Evolutionary conservation across 805 yeast genomes (phyloP), one percentile per base, ranked within the genome.

Genomic region (Sugiyamaella floridensis): DNA sequence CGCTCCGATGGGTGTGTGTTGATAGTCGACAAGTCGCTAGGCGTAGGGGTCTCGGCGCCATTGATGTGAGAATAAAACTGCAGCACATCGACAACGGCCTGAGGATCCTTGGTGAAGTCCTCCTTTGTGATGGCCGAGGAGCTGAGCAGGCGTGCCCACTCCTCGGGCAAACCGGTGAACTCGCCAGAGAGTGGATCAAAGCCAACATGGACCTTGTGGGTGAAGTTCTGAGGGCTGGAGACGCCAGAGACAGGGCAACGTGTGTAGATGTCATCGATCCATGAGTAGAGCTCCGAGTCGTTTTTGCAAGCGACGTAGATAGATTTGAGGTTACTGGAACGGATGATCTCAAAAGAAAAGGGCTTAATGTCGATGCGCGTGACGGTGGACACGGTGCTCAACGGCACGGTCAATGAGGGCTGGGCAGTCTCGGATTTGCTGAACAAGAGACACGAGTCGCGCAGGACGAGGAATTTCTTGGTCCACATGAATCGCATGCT

Each of bases 131-230:
- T 89, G 50, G 97, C 97, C 62, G 89, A 85, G 1, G 93, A 86
- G 11, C 84, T 77, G 50, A 93, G 75, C 37, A 90, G 74, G 56
- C 80, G 78, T 57, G 89, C 89, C 99, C 99, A 93, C 63, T 89
- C 95, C 28, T 80, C 83, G 0, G 99, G 99, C 43, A 93, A 73
- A 2, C 97, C 98, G 0, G 93, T 88, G 66, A 85, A 92, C 44
- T 86, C 85, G 11, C 97, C 97, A 18, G 89, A 79, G 57, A 78
- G 80, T 4, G 82, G 76, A 67, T 92, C 97, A 48, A 87, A 83
- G 20, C 96, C 97, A 9, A 93, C 98, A 63, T 93, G 98, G 29
- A 90, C 97, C 63, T 84, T 86, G 67, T 95, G 99, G 10, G 96
- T 89, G 68, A 92, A 92, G 67, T 92, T 90, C 15, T 92, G 87